Evolutionary conservation across 305 asterid species (phyloP).

Genomic region (Fraxinus nigra): DNA sequence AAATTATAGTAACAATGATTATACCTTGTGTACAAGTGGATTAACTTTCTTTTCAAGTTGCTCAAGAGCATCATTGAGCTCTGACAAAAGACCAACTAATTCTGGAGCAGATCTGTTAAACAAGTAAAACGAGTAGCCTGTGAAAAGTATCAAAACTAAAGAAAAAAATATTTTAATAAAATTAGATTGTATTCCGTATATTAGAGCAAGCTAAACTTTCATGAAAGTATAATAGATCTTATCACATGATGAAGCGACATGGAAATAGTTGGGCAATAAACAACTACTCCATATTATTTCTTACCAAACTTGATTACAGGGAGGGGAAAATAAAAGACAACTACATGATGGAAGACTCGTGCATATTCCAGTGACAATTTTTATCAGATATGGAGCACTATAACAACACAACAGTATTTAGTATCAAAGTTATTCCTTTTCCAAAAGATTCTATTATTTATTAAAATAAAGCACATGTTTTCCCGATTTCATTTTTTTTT

Average conservation of each 20-base stretch:
- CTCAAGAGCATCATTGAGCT: slow-evolving; percentile 68
- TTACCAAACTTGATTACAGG: neutral
- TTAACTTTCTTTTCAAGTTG: slow-evolving; percentile 78
- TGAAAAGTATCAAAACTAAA: slow-evolving; percentile 17
- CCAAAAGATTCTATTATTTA: neutral
- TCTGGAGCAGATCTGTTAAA: slow-evolving; percentile 90
- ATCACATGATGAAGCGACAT: slow-evolving; percentile 16
- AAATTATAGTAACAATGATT: neutral
- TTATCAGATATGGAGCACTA: neutral
- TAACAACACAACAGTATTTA: slow-evolving; percentile 4
- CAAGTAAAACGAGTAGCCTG: slow-evolving; percentile 19
- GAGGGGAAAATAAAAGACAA: neutral
- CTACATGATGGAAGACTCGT: neutral
- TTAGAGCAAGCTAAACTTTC: slow-evolving; percentile 5
- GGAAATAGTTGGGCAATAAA: slow-evolving; percentile 15
- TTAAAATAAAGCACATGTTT: neutral
- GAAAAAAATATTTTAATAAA: neutral
- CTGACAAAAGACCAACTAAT: slow-evolving; percentile 82
- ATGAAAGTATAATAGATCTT: slow-evolving; percentile 10
- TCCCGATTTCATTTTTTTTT: neutral
- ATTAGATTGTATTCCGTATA: neutral
- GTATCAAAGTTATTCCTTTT: neutral
- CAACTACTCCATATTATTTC: slow-evolving; percentile 5
- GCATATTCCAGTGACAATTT: neutral
- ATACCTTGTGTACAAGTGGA: slow-evolving; percentile 76